phyloP scores from a whole-genome alignment of 805 yeast genomes.

The Metschnikowia sp. region DNA sequence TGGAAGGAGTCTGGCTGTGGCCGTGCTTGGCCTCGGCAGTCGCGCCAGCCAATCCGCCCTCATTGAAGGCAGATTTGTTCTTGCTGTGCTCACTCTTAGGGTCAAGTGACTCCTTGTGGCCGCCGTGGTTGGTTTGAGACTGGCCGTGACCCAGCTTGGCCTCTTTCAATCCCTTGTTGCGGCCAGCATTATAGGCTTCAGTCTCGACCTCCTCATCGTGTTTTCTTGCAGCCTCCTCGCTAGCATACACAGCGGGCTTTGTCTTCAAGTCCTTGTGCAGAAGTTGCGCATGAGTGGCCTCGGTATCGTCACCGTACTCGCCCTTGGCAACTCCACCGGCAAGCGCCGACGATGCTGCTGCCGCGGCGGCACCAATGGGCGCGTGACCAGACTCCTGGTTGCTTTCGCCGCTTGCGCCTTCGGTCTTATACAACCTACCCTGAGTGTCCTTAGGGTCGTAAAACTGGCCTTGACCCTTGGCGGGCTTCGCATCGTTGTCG shows the following conservation, averaged over 20 bases:
- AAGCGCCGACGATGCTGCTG: constrained; percentile 9
- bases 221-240: constrained; percentile 14
- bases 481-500: constrained; percentile 27
- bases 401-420: background rate
- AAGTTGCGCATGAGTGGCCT: constrained; percentile 24
- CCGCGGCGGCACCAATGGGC: constrained; percentile 12
- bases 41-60: constrained; percentile 24
- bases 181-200: constrained; percentile 19
- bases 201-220: constrained; percentile 13
- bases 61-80: constrained; percentile 34
- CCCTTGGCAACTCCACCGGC: constrained; percentile 17
- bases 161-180: constrained; percentile 12
- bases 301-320: constrained; percentile 16
- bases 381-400: background rate
- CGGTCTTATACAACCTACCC: constrained; percentile 25
- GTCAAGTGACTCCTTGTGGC: constrained; percentile 10
- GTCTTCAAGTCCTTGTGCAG: constrained; percentile 21
- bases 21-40: constrained; percentile 12
- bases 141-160: constrained; percentile 1
- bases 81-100: constrained; percentile 24
- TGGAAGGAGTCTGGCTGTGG: background rate
- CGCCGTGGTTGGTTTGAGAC: background rate
- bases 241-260: constrained; percentile 20
- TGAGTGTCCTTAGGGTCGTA: constrained; percentile 37
- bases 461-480: constrained; percentile 29